Conservation (phyloP, 768 basidiomycete genomes). For the Lentinula guzmanii region DNA sequence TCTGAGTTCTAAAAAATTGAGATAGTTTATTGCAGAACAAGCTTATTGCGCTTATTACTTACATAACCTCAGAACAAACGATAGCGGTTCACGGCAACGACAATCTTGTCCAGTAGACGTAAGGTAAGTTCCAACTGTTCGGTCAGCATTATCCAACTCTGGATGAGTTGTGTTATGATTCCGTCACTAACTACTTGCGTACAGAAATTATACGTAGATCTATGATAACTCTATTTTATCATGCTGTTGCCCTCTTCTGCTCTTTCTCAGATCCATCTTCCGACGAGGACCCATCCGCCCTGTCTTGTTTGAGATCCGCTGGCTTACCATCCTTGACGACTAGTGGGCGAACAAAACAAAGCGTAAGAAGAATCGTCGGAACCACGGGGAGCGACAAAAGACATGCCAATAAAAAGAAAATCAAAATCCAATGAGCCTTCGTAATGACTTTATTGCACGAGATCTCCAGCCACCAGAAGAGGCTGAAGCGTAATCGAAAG, state of each 20-base stretch:
- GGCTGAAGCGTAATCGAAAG: constrained; percentile 54
- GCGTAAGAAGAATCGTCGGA: background rate
- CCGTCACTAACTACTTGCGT: background rate
- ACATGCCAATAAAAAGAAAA: constrained; percentile 49
- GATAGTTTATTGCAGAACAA: background rate
- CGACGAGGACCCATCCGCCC: constrained; percentile 22
- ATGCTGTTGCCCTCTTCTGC: constrained; percentile 46
- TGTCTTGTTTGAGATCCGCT: constrained; percentile 12
- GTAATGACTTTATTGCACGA: constrained; percentile 62
- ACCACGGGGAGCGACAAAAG: constrained; percentile 24
- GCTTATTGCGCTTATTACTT: no score
- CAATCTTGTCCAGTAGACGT: background rate
- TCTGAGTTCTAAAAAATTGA: background rate
- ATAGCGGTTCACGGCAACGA: background rate
- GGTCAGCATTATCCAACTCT: constrained; percentile 6
- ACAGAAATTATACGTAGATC: constrained; percentile 11
- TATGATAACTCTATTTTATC: constrained; percentile 16
- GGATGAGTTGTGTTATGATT: constrained; percentile 6
- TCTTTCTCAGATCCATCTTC: constrained; percentile 37
- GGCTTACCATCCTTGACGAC: background rate
- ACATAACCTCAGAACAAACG: no score
- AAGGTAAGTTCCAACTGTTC: background rate
- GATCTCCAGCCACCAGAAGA: constrained; percentile 62
- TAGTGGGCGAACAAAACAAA: constrained; percentile 2
- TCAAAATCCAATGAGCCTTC: constrained; percentile 67